Conservation (phyloP, 2,329 filamentous ascomycete genomes). For the Claviceps sp. region DNA sequence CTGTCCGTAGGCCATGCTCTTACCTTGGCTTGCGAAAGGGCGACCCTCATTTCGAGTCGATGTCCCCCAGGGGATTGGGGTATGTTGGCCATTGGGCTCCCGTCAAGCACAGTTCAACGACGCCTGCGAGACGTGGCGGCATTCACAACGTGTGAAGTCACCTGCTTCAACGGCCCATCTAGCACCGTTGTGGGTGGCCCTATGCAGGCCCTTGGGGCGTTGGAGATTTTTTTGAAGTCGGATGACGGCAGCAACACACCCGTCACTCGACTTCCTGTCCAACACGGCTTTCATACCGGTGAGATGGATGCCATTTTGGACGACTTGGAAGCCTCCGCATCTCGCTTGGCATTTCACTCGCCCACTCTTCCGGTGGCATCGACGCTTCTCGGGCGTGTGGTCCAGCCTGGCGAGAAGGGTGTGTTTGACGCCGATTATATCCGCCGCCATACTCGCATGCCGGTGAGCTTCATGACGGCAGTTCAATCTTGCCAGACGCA, state of each 20-base stretch:
- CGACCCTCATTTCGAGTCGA: slow-evolving; percentile 38
- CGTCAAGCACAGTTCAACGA: no score
- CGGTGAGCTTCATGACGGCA: slow-evolving; percentile 16
- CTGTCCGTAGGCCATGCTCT: slow-evolving; percentile 47
- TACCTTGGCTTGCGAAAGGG: slow-evolving; percentile 47
- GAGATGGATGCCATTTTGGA: slow-evolving; percentile 28
- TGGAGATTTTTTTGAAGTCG: neutral
- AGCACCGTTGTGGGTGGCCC: no score
- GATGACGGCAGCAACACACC: slow-evolving; percentile 17
- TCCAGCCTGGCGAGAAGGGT: slow-evolving; percentile 11
- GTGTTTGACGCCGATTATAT: slow-evolving; percentile 21
- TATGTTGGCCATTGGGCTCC: slow-evolving; percentile 20
- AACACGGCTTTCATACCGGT: slow-evolving; percentile 21
- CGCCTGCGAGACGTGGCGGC: no score
- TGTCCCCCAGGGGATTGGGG: slow-evolving; percentile 29
- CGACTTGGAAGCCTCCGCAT: slow-evolving; percentile 26
- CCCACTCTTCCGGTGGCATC: slow-evolving; percentile 3
- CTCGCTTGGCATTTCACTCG: neutral
- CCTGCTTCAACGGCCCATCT: no score
- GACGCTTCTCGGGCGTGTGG: slow-evolving; percentile 35
- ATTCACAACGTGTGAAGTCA: no score
- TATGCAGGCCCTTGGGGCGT: slow-evolving; percentile 1
- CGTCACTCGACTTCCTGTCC: slow-evolving; percentile 21
- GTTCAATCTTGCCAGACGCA: slow-evolving; percentile 2
- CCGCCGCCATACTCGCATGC: neutral